phyloP scores from a whole-genome alignment of 2,329 filamentous ascomycete genomes.

The Neofusicoccum umdonicola region DNA sequence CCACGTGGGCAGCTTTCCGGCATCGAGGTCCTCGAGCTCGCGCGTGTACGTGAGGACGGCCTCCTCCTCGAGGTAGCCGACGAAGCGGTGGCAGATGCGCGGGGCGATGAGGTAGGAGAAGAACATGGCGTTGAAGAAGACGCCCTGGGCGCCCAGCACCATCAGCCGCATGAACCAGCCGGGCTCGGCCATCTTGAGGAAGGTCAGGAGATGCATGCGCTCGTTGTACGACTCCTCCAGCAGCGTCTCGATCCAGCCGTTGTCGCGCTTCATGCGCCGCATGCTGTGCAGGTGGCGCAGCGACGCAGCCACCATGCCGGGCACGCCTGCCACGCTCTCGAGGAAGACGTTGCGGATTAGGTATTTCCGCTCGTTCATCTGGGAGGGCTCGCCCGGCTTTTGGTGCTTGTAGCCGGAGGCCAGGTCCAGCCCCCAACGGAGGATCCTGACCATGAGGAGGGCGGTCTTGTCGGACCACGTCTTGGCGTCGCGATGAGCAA shows the following conservation, averaged over 20 bases:
- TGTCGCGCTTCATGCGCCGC: conserved; percentile 82
- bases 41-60: conserved; percentile 94
- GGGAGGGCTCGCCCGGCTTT: conserved; percentile 59
- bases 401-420: conserved; percentile 79
- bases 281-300: conserved; percentile 83
- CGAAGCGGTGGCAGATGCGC: conserved; percentile 87
- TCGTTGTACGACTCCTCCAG: conserved; percentile 91
- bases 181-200: conserved; percentile 85
- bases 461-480: conserved; percentile 76
- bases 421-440: conserved; percentile 77
- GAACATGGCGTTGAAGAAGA: conserved; percentile 96
- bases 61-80: conserved; percentile 96
- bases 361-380: conserved; percentile 84
- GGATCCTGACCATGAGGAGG: conserved; percentile 70
- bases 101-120: conserved; percentile 83
- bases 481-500: conserved; percentile 73
- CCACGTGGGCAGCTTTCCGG: conserved; percentile 82
- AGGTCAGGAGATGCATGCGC: conserved; percentile 87
- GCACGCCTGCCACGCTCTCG: conserved; percentile 90
- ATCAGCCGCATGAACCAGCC: conserved; percentile 88
- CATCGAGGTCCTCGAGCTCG: conserved; percentile 81
- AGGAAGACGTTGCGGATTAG: conserved; percentile 87
- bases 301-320: conserved; percentile 96
- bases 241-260: conserved; percentile 92
- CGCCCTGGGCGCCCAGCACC: conserved; percentile 88